Percentiles rank a stretch among this genome's conserved stretches.
These are phyloP conservation scores for Diaporthe destruens DNA, from an alignment of 2,329 filamentous ascomycete genomes.

Conservation along the genomic window DNA sequence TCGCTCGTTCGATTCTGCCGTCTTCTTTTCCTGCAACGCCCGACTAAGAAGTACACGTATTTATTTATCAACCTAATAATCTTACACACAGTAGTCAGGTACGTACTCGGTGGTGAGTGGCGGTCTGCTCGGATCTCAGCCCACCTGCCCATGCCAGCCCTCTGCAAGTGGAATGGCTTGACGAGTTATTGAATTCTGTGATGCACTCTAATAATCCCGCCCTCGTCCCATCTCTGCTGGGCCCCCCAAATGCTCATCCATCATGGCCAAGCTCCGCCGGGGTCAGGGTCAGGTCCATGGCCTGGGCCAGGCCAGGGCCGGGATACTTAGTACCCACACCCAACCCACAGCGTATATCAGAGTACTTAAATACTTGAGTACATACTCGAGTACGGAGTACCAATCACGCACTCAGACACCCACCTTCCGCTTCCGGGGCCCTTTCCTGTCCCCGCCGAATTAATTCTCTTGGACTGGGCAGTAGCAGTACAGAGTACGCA, in stretches of 20 bases:
- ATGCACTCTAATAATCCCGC: slow-evolving; percentile 24
- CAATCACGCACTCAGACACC: not conserved
- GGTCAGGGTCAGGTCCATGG: not conserved
- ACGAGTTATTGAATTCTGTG: slow-evolving; percentile 20
- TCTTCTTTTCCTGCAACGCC: too few species aligned
- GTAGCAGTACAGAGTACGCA: too few species aligned
- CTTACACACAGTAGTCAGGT: not conserved
- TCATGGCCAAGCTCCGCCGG: slow-evolving; percentile 18
- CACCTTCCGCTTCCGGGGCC: slow-evolving; percentile 15
- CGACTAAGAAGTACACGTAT: too few species aligned
- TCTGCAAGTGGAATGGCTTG: slow-evolving; percentile 25
- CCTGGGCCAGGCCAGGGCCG: not conserved
- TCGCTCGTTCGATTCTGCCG: too few species aligned
- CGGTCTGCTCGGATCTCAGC: slow-evolving; percentile 21
- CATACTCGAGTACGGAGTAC: too few species aligned
- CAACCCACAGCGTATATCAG: not conserved
- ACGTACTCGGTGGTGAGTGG: not conserved
- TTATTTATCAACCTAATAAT: too few species aligned
- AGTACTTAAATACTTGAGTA: not conserved
- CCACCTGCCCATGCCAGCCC: slow-evolving; percentile 1
- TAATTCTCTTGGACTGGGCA: not conserved
- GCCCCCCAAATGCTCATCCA: slow-evolving; percentile 25
- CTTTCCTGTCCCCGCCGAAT: not conserved
- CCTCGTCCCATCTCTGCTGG: slow-evolving; percentile 20
- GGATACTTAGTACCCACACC: too few species aligned